Percentiles rank a stretch among this genome's conserved stretches.
These are phyloP conservation scores for Didymella lethalis DNA, from an alignment of 2,329 filamentous ascomycete genomes.

Conservation along the genomic window DNA sequence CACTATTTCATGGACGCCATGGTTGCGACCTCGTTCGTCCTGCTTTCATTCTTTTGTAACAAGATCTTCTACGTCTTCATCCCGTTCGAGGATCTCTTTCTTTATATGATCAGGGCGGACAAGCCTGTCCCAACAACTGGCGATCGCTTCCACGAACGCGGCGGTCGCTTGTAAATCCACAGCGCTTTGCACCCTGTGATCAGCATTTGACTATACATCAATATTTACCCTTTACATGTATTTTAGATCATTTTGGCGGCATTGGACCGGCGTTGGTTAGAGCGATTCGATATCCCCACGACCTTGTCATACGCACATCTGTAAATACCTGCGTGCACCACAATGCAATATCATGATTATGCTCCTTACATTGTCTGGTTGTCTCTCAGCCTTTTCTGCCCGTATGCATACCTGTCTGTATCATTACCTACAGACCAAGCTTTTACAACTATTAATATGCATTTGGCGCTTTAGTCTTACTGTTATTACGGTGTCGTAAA, in stretches of 20 bases:
- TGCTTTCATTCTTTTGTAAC: slow-evolving; percentile 59
- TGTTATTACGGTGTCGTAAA: no score
- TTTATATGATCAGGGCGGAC: slow-evolving; percentile 58
- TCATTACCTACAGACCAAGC: no score
- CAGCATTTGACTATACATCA: slow-evolving; percentile 5
- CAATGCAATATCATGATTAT: slow-evolving; percentile 8
- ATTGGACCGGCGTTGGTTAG: slow-evolving; percentile 19
- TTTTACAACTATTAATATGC: no score
- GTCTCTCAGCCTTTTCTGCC: no score
- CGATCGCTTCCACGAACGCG: slow-evolving; percentile 52
- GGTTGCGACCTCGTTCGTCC: slow-evolving; percentile 59
- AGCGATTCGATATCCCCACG: slow-evolving; percentile 13
- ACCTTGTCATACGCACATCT: slow-evolving; percentile 13
- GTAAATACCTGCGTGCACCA: slow-evolving; percentile 9
- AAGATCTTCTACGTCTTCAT: slow-evolving; percentile 60
- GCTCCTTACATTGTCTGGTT: background rate
- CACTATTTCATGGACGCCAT: slow-evolving; percentile 66
- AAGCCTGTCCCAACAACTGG: slow-evolving; percentile 65
- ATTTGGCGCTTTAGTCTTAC: no score
- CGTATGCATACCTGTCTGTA: background rate
- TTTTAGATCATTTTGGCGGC: slow-evolving; percentile 13
- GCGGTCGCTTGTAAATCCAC: slow-evolving; percentile 39
- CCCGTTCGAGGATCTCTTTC: slow-evolving; percentile 60
- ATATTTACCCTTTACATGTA: slow-evolving; percentile 2
- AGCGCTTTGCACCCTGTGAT: background rate